Evolutionary conservation across 495 filamentous ascomycete genomes (phyloP), one percentile per base, ranked within the genome.

Genomic region (Mytilinidion resinicola): DNA sequence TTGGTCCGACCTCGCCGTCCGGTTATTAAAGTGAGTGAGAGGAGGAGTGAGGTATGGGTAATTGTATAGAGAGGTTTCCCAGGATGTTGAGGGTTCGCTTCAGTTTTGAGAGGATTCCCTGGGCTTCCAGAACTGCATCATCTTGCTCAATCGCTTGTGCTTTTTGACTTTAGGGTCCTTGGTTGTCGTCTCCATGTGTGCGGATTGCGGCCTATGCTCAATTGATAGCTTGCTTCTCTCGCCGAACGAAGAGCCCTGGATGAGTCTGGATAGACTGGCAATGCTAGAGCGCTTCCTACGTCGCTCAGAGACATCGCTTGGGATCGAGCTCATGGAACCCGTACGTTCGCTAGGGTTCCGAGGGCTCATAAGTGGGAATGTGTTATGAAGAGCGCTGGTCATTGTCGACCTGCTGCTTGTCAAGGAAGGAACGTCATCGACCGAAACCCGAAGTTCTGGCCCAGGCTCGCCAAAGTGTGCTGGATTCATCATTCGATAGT

Each of bases 351-450:
- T 53, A 36, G 85, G 15, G 78, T 77, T 52, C 53, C 71, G 56
- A 21, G 58, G 58, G 20, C 61, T 63, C 50, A 46, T 65, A 66
- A 78, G 80, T 34, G 82, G 76, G 77, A 52, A 82, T 68, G 14
- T 77, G 76, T 59, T 73, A 63, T 67, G 77, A 62, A 60, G 74
- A 67, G 54, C 82, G 56, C 85, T 85, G 3, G 89, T 89, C 83
- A 85, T 88, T 12, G 89, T 91, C 0, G 91, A 96, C 63, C 89
- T 83, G 68, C 87, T 91, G 71, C 87, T 91, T 15, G 86, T 91
- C 33, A 96, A 72, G 34, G 90, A 95, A 7, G 91, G 91, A 10
- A 92, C 87, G 72, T 91, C 89, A 56, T 95, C 90, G 20, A 90
- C 79, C 7, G 91, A 95, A 17, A 85, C 78, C 51, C 90, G 85